These are phyloP conservation scores for Macrophomina tecta DNA, from an alignment of 2,329 filamentous ascomycete species.

Conservation along the genomic window DNA sequence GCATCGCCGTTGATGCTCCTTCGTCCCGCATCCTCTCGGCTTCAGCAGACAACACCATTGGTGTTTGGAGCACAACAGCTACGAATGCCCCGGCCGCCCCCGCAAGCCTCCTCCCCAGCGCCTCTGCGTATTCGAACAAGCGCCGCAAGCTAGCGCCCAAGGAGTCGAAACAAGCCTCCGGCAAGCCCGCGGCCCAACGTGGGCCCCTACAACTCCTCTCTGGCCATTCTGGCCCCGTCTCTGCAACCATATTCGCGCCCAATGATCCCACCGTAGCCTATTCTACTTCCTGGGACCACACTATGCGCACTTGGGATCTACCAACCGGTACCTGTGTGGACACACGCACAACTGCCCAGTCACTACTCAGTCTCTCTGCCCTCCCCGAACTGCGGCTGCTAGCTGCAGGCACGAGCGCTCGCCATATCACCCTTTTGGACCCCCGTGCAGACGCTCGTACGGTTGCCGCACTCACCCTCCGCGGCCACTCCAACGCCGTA, in stretches of 20 bases:
- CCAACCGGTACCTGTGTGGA: conserved; percentile 80
- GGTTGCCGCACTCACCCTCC: conserved; percentile 86
- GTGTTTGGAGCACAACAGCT: conserved; percentile 87
- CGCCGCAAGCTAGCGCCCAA: conserved; percentile 70
- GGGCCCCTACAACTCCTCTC: conserved; percentile 78
- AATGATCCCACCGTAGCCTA: conserved; percentile 88
- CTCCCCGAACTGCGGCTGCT: conserved; percentile 69
- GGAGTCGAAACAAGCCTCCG: conserved; percentile 61
- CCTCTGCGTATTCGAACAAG: conserved; percentile 70
- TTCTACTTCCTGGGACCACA: conserved; percentile 89
- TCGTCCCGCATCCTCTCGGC: conserved; percentile 83
- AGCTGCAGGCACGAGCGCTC: conserved; percentile 79
- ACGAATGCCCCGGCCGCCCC: conserved; percentile 76
- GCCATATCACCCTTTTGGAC: conserved; percentile 92
- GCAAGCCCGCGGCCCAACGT: conserved; percentile 71
- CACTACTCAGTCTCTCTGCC: conserved; percentile 78
- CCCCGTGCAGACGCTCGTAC: conserved; percentile 78
- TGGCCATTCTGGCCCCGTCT: conserved; percentile 75
- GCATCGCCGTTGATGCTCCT: conserved; percentile 73
- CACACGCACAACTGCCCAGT: conserved; percentile 81
- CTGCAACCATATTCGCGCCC: conserved; percentile 83
- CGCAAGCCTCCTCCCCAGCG: conserved; percentile 69
- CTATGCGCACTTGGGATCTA: conserved; percentile 87
- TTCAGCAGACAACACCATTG: conserved; percentile 80
- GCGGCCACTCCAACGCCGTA: conserved; percentile 81